A percentile compares a stretch with the other conserved stretches of the same genome.
These are phyloP conservation scores for Pachysandra terminalis DNA, from an alignment of 164 flowering plant genomes.

Conservation along the genomic window DNA sequence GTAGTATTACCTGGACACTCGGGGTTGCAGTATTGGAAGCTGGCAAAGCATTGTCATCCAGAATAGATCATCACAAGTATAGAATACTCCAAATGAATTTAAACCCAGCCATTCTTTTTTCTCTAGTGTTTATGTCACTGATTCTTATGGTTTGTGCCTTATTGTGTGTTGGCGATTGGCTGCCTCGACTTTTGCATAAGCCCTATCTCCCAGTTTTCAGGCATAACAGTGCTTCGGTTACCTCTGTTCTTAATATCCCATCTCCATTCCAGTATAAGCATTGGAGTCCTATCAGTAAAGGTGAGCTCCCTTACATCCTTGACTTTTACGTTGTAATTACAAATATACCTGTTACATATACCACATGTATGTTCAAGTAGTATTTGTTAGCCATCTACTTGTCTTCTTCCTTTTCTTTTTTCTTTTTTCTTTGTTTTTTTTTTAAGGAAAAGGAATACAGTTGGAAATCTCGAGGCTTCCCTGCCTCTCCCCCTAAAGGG, in stretches of 20 bases:
- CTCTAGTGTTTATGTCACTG: conserved; percentile 47
- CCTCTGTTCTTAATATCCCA: conserved; percentile 60
- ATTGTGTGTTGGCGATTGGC: conserved; percentile 54
- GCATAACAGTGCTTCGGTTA: conserved; percentile 48
- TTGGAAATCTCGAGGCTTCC: too few species aligned
- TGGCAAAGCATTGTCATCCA: conserved; percentile 51
- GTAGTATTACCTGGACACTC: conserved; percentile 96
- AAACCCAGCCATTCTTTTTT: conserved; percentile 47
- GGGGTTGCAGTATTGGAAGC: conserved; percentile 93
- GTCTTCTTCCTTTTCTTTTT: too few species aligned
- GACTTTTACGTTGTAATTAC: too few species aligned
- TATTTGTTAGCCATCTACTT: too few species aligned
- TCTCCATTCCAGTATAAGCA: conserved; percentile 74
- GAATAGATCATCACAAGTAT: conserved; percentile 35
- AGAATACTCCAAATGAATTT: conserved; percentile 50
- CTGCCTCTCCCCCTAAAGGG: too few species aligned
- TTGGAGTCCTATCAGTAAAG: conserved; percentile 86
- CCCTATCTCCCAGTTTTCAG: conserved; percentile 73
- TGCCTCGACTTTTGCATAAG: conserved; percentile 55
- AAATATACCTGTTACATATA: too few species aligned
- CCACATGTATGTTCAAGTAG: too few species aligned
- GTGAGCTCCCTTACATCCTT: conserved; percentile 35
- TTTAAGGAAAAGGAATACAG: too few species aligned
- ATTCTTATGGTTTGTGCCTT: conserved; percentile 55
- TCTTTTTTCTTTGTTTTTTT: too few species aligned